These are phyloP conservation scores for Cyberlindnera meyerae DNA, from an alignment of 805 yeast species.

Conservation along the genomic window DNA sequence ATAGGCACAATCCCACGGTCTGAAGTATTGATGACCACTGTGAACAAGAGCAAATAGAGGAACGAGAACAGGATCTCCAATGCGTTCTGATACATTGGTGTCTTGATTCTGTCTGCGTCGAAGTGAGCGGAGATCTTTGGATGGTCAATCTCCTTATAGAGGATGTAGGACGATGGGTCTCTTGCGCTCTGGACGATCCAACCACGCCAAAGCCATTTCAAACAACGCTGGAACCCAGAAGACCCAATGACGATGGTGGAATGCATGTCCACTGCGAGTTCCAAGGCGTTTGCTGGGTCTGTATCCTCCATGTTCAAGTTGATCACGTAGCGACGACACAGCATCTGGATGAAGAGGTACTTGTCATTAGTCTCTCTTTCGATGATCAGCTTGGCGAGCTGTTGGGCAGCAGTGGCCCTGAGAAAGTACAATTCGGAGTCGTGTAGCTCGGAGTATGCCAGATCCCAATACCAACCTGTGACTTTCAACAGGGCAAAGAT, in stretches of 20 bases:
- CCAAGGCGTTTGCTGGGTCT: constrained; percentile 69
- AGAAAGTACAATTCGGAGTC: constrained; percentile 59
- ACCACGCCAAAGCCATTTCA: constrained; percentile 90
- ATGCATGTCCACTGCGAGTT: constrained; percentile 82
- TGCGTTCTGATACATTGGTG: constrained; percentile 77
- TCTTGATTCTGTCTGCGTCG: constrained; percentile 76
- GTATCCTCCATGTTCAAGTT: constrained; percentile 57
- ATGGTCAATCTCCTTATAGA: constrained; percentile 57
- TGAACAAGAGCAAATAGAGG: constrained; percentile 55
- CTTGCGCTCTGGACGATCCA: constrained; percentile 76
- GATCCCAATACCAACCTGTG: constrained; percentile 70
- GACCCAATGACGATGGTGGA: constrained; percentile 72
- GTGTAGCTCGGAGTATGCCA: constrained; percentile 54
- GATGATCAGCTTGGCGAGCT: constrained; percentile 63
- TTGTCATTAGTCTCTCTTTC: constrained; percentile 52
- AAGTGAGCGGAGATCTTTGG: constrained; percentile 57
- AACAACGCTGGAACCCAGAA: constrained; percentile 78
- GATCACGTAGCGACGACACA: constrained; percentile 70
- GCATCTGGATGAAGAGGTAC: constrained; percentile 65
- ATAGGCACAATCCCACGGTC: constrained; percentile 30
- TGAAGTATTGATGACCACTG: constrained; percentile 59
- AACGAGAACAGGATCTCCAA: constrained; percentile 66
- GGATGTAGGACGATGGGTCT: constrained; percentile 64
- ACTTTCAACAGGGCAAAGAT: constrained; percentile 71
- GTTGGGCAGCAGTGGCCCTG: constrained; percentile 68